Percentiles rank a stretch among this genome's conserved stretches.
Conservation (phyloP, 169 alveolate genomes). For the Cryptosporidium sp. region DNA sequence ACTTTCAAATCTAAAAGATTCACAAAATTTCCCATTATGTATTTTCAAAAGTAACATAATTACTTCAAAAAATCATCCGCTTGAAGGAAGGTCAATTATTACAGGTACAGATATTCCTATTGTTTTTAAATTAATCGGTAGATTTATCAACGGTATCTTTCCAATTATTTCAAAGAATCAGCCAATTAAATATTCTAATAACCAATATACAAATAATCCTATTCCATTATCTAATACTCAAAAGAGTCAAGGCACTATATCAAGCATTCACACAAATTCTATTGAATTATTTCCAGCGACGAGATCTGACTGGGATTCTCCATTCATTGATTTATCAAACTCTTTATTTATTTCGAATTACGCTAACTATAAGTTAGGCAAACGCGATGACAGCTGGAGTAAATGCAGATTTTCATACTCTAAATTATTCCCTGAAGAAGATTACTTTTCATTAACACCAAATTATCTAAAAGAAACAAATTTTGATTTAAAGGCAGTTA, state of each 20-base stretch:
- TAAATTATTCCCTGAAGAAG: background rate
- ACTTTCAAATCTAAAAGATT: constrained; percentile 6
- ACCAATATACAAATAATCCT: background rate
- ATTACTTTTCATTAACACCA: background rate
- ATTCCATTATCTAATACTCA: background rate
- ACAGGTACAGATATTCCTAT: constrained; percentile 50
- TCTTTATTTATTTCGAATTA: constrained; percentile 2
- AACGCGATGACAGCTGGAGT: constrained; percentile 9
- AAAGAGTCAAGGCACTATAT: background rate
- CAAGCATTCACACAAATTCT: background rate
- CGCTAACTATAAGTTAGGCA: background rate
- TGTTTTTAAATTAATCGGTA: background rate
- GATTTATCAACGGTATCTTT: background rate
- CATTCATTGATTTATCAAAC: constrained; percentile 36
- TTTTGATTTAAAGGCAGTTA: background rate
- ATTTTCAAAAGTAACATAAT: constrained; percentile 22
- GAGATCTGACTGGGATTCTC: constrained; percentile 52
- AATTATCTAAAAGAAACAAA: background rate
- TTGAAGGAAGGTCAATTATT: constrained; percentile 37
- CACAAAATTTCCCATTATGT: constrained; percentile 42
- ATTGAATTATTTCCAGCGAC: constrained; percentile 48
- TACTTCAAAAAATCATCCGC: constrained; percentile 40
- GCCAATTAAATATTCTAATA: background rate
- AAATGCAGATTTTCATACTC: constrained; percentile 16
- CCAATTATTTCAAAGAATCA: constrained; percentile 36